Conservation (phyloP, 768 basidiomycete genomes). For the Leccinum sublutescens region DNA sequence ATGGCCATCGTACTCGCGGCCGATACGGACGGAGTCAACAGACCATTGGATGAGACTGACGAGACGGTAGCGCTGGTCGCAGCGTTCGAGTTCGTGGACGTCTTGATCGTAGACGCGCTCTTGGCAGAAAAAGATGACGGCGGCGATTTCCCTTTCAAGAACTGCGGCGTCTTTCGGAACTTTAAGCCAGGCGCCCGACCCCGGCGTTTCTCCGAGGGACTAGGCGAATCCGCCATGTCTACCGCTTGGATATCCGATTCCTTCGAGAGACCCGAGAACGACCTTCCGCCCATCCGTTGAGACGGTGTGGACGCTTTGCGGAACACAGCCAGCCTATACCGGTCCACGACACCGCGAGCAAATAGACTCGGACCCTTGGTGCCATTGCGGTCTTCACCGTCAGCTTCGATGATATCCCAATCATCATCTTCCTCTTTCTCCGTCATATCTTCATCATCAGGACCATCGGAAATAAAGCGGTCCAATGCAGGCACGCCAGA, state of each 20-base stretch:
- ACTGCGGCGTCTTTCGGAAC: slow-evolving; percentile 73
- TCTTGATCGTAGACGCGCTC: slow-evolving; percentile 33
- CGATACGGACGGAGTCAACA: slow-evolving; percentile 67
- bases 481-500: slow-evolving; percentile 83
- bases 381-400: slow-evolving; percentile 83
- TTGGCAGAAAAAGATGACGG: slow-evolving; percentile 37
- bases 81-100: slow-evolving; percentile 44
- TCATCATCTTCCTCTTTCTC: slow-evolving; percentile 69
- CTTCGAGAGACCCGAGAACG: slow-evolving; percentile 58
- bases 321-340: slow-evolving; percentile 83
- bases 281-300: slow-evolving; percentile 43
- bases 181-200: slow-evolving; percentile 68
- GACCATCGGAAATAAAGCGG: slow-evolving; percentile 58
- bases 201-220: slow-evolving; percentile 53
- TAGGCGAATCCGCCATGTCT: slow-evolving; percentile 43
- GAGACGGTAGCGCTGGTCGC: slow-evolving; percentile 34
- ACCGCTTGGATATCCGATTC: slow-evolving; percentile 44
- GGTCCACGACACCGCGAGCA: slow-evolving; percentile 88
- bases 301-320: slow-evolving; percentile 73
- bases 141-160: slow-evolving; percentile 72
- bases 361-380: slow-evolving; percentile 78
- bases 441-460: slow-evolving; percentile 41
- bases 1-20: slow-evolving; percentile 41
- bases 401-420: slow-evolving; percentile 88
- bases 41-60: slow-evolving; percentile 44